A percentile compares a stretch with the other conserved stretches of the same genome.
phyloP scores from a whole-genome alignment of 345 rosid species.

The Eucalyptus microcorys region DNA sequence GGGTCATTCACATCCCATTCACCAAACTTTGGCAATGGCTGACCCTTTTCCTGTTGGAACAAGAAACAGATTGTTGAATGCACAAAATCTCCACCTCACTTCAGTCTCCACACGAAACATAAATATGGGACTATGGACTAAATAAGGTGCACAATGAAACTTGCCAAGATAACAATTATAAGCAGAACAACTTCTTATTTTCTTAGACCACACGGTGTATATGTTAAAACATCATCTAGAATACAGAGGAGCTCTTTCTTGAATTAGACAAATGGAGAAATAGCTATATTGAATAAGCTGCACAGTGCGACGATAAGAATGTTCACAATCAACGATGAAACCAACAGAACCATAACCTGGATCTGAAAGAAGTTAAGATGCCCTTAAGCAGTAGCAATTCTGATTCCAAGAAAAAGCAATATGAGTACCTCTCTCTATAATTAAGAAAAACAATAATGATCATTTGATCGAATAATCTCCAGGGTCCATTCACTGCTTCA shows the following conservation, averaged over 20 bases:
- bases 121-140: neutral
- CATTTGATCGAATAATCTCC: no score
- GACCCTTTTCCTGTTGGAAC: constrained; percentile 50
- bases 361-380: no score
- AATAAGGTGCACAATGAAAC: neutral
- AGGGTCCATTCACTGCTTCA: no score
- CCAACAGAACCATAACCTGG: no score
- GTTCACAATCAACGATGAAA: neutral
- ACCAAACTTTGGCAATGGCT: constrained; percentile 88
- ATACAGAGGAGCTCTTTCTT: neutral
- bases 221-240: neutral
- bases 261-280: neutral
- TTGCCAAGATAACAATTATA: neutral
- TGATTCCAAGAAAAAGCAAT: no score
- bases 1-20: constrained; percentile 98
- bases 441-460: no score
- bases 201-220: neutral
- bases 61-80: neutral
- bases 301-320: neutral
- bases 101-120: neutral
- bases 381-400: no score
- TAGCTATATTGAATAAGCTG: neutral
- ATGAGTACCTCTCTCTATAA: no score
- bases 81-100: neutral
- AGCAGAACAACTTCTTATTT: neutral